Conservation (phyloP, 495 filamentous ascomycete genomes). For the Aspergillus incahuasiensis region DNA sequence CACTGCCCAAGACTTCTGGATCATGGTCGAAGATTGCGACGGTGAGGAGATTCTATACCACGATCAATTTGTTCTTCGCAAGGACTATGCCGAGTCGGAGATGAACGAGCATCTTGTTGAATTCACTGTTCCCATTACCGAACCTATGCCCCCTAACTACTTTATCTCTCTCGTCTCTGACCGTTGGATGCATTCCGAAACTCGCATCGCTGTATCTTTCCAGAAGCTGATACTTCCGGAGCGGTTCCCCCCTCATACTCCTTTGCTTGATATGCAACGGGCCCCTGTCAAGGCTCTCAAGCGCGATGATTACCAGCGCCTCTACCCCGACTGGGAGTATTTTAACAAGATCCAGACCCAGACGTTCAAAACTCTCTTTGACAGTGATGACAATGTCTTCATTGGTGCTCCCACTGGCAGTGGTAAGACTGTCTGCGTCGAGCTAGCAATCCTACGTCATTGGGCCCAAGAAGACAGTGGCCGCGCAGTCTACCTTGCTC, state of each 20-base stretch:
- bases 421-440: constrained; percentile 94
- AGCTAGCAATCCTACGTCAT: constrained; percentile 84
- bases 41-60: constrained; percentile 95
- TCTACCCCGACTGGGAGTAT: constrained; percentile 80
- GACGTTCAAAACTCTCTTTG: constrained; percentile 87
- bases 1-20: constrained; percentile 88
- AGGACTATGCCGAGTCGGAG: constrained; percentile 73
- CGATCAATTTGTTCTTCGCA: constrained; percentile 87
- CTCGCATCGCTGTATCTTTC: constrained; percentile 88
- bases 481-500: constrained; percentile 89
- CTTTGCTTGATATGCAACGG: constrained; percentile 82
- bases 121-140: constrained; percentile 92
- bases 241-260: constrained; percentile 92
- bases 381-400: constrained; percentile 88
- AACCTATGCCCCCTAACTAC: constrained; percentile 98
- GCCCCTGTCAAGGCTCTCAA: constrained; percentile 85
- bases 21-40: constrained; percentile 94
- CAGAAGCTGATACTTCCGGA: constrained; percentile 90
- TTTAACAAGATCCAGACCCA: constrained; percentile 99
- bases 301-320: constrained; percentile 68
- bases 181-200: constrained; percentile 97
- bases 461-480: constrained; percentile 69
- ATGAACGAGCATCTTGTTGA: constrained; percentile 95
- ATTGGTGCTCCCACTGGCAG: constrained; percentile 85
- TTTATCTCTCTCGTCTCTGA: constrained; percentile 94